phyloP scores from a whole-genome alignment of 2,329 filamentous ascomycete genomes.

The Fusarium ramigenum region DNA sequence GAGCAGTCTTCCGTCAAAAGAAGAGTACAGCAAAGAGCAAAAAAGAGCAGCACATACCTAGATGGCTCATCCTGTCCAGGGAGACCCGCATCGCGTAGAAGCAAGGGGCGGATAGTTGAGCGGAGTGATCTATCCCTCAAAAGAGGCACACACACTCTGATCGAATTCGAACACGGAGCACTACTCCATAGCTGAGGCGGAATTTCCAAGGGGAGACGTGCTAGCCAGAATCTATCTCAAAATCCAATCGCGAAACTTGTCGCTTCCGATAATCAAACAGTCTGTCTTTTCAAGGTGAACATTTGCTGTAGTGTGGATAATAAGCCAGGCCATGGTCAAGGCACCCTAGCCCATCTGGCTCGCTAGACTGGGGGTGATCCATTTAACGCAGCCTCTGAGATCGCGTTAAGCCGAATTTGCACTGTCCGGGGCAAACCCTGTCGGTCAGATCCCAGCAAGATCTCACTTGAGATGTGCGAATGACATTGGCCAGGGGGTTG shows the following conservation, averaged over 20 bases:
- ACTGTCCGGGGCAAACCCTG: slow-evolving; percentile 39
- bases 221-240: background rate
- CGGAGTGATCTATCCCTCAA: slow-evolving; percentile 34
- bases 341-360: slow-evolving; percentile 7
- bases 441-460: slow-evolving; percentile 32
- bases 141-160: slow-evolving; percentile 20
- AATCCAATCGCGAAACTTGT: slow-evolving; percentile 21
- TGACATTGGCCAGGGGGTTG: slow-evolving; percentile 21
- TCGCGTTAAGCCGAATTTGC: slow-evolving; percentile 33
- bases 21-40: background rate
- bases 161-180: background rate
- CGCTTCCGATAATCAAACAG: slow-evolving; percentile 8
- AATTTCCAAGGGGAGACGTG: background rate
- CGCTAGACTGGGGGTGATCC: slow-evolving; percentile 13
- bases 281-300: background rate
- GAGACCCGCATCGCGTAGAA: slow-evolving; percentile 33
- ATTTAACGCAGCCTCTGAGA: slow-evolving; percentile 36
- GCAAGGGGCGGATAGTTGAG: slow-evolving; percentile 37
- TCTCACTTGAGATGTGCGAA: slow-evolving; percentile 30
- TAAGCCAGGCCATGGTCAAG: background rate
- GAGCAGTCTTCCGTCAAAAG: background rate
- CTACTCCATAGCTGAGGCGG: slow-evolving; percentile 1
- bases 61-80: background rate
- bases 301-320: slow-evolving; percentile 6
- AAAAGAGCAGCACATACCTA: background rate